A percentile compares a stretch with the other conserved stretches of the same genome.
Evolutionary conservation across 805 yeast genomes (phyloP).

Genomic region (Candida argentea): DNA sequence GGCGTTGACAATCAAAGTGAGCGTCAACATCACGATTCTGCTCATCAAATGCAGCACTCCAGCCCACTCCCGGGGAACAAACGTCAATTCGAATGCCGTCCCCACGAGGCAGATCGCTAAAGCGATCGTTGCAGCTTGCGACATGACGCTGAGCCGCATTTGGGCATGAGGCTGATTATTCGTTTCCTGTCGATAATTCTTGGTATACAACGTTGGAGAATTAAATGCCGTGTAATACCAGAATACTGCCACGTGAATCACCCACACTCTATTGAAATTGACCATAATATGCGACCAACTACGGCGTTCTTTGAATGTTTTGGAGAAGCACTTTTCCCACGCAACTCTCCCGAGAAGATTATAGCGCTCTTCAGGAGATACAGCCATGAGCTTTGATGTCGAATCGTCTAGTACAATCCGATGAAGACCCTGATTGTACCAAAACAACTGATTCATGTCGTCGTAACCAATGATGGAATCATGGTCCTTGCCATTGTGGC

Average conservation of each 20-base stretch:
- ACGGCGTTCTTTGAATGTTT: constrained; percentile 67
- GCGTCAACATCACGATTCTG: constrained; percentile 33
- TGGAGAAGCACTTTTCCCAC: constrained; percentile 62
- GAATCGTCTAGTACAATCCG: constrained; percentile 38
- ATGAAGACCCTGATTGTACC: constrained; percentile 68
- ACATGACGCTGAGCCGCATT: constrained; percentile 44
- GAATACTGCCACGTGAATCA: constrained; percentile 60
- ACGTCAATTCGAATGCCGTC: constrained; percentile 44
- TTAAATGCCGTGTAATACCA: constrained; percentile 72
- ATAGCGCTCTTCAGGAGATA: constrained; percentile 49
- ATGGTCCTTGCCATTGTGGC: constrained; percentile 53
- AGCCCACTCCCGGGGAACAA: constrained; percentile 65
- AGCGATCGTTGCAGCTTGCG: constrained; percentile 60
- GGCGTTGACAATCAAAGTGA: constrained; percentile 34
- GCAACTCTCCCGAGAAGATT: constrained; percentile 39
- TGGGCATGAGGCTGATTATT: constrained; percentile 56
- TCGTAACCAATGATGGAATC: constrained; percentile 71
- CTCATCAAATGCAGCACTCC: constrained; percentile 54
- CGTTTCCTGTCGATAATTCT: constrained; percentile 38
- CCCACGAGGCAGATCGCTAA: constrained; percentile 45
- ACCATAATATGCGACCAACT: constrained; percentile 67
- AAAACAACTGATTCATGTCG: constrained; percentile 80
- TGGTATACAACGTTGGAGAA: constrained; percentile 58
- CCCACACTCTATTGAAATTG: constrained; percentile 74
- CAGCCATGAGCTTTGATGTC: constrained; percentile 38